phyloP scores from a whole-genome alignment of 306 rosid genomes.

The Vigna angularis region DNA sequence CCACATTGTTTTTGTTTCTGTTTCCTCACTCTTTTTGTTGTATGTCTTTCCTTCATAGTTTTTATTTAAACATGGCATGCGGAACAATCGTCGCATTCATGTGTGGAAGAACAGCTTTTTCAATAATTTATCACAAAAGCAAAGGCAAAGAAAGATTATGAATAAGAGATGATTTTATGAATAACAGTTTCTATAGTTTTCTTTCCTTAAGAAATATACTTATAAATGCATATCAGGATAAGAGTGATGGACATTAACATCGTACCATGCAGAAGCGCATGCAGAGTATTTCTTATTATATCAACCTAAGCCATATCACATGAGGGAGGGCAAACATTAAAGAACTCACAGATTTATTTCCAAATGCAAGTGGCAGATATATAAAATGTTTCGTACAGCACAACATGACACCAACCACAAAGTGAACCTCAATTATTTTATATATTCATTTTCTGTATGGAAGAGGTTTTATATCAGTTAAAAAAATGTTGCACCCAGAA shows the following conservation, averaged over 20 bases:
- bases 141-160: too few relatives aligned
- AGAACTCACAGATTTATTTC: conserved; percentile 20
- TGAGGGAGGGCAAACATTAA: neutral
- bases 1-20: neutral
- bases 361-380: conserved; percentile 44
- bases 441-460: neutral
- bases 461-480: neutral
- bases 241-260: conserved; percentile 20
- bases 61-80: conserved; percentile 5
- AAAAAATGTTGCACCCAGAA: conserved; percentile 20
- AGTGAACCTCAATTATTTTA: conserved; percentile 16
- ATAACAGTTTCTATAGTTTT: neutral
- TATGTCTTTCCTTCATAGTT: conserved; percentile 6
- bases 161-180: conserved; percentile 1
- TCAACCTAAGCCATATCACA: conserved; percentile 9
- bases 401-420: conserved; percentile 19
- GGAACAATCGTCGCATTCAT: conserved; percentile 34
- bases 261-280: conserved; percentile 36
- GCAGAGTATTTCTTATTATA: conserved; percentile 29
- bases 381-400: conserved; percentile 20
- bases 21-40: conserved; percentile 21
- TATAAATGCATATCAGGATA: neutral
- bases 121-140: neutral
- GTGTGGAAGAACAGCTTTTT: conserved; percentile 25
- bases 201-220: conserved; percentile 13